Evolutionary conservation across 2,329 filamentous ascomycete species (phyloP), one percentile per base, ranked within the genome.

Genomic region (Curvularia hawaiiensis): DNA sequence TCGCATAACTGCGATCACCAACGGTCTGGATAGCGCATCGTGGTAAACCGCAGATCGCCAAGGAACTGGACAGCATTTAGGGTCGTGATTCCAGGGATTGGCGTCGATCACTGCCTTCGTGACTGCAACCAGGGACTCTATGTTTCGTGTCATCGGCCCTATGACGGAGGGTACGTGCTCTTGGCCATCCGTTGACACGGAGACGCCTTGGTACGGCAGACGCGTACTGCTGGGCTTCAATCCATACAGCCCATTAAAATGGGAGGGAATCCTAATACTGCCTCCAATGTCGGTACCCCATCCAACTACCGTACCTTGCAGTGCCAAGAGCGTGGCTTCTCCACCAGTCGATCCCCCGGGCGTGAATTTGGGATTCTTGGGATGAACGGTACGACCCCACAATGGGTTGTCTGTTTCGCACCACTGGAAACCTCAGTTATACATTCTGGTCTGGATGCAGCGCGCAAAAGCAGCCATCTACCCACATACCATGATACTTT

Each of bases 331-430:
- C 3, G 85, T 82, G 2, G 82, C 85, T 65, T 88, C 85, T 46
- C 82, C 85, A 2, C 85, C 85, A 1, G 84, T 86, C 44, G 83
- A 85, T 14, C 85, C 85, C 18, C 85, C 85, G 54, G 75, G 75
- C 6, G 79, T 80, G 3, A 87, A 76, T 5, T 82, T 76, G 22
- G 83, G 77, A 69, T 87, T 86, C 60, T 77, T 80, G 2, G 85
- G 84, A 62, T 87, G 87, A 62, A 77, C 78, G 0, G 83, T 85
- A 56, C 84, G 83, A 3, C 79, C 83, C 64, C 86, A 84, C 61
- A 88, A 82, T 57, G 87, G 84, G 74, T 88, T 88, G 63, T 84
- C 76, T 0, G 84, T 88, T 75, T 88, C 85, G 30, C 83, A 84
- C 66, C 76, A 74, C 84, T 87, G 81, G 4, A 53, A 3, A 18